phyloP scores from a whole-genome alignment of 2,329 filamentous ascomycete species.

The Epichloe coenophiala region DNA sequence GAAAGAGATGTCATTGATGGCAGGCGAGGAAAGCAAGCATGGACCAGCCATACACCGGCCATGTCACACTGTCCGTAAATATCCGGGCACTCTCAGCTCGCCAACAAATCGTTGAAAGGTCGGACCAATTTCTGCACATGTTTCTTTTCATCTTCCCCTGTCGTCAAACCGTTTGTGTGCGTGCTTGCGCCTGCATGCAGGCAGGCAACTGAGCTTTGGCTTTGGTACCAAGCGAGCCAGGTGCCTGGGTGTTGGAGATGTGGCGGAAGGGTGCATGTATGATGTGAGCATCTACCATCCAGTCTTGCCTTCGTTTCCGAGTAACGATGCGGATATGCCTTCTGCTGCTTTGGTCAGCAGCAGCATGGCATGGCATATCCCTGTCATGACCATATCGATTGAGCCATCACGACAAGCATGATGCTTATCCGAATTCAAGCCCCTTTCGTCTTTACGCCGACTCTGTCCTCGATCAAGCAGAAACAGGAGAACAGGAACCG shows the following conservation, averaged over 20 bases:
- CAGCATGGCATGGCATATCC: not conserved
- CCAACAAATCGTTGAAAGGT: not conserved
- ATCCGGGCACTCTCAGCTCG: not conserved
- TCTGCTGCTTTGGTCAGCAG: not conserved
- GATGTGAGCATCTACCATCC: conserved; percentile 1
- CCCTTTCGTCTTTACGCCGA: not conserved
- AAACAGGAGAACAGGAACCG: not conserved
- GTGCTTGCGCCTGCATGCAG: not conserved
- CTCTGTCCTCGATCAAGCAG: not conserved
- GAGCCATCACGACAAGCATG: not conserved
- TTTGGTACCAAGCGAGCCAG: not conserved
- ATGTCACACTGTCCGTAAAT: not conserved
- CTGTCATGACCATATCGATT: not conserved
- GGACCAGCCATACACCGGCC: not conserved
- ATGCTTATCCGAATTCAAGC: not conserved
- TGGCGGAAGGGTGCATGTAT: not conserved
- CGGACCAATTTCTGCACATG: not conserved
- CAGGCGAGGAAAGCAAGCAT: too few species aligned
- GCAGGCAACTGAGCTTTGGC: not conserved
- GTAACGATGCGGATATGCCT: not conserved
- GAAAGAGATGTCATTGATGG: not conserved
- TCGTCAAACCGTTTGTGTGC: not conserved
- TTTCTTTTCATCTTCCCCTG: not conserved
- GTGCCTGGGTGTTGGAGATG: not conserved
- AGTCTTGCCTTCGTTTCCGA: not conserved